phyloP scores from a whole-genome alignment of 441 rosid genomes.

The Populus trichocarpa region DNA sequence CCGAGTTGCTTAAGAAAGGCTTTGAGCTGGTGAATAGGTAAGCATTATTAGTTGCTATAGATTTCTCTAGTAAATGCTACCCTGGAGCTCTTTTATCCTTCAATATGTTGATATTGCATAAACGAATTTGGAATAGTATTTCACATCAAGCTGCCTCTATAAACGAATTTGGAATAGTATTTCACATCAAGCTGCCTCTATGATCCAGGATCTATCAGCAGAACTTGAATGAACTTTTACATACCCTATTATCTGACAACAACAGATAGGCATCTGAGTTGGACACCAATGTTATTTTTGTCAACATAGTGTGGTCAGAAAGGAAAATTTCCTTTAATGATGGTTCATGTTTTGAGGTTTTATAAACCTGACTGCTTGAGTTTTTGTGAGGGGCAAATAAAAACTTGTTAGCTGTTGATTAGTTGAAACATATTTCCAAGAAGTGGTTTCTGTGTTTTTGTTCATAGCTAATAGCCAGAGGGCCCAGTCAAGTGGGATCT shows the following conservation, averaged over 20 bases:
- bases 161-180: neutral
- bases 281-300: neutral
- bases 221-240: neutral
- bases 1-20: constrained; percentile 69
- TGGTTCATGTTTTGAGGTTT: neutral
- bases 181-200: neutral
- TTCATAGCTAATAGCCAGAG: neutral
- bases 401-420: neutral
- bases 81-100: neutral
- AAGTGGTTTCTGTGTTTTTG: neutral
- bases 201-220: neutral
- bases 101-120: neutral
- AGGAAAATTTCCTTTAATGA: neutral
- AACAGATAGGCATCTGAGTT: neutral
- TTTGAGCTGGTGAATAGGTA: constrained; percentile 90
- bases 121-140: neutral
- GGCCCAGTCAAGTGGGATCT: neutral
- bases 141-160: neutral
- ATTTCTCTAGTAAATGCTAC: neutral
- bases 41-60: neutral
- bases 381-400: neutral
- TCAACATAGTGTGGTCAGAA: neutral
- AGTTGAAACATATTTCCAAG: neutral
- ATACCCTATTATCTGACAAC: neutral
- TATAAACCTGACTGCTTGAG: neutral